Evolutionary conservation across 805 yeast genomes (phyloP).

Genomic region (Candida parachauliodes): DNA sequence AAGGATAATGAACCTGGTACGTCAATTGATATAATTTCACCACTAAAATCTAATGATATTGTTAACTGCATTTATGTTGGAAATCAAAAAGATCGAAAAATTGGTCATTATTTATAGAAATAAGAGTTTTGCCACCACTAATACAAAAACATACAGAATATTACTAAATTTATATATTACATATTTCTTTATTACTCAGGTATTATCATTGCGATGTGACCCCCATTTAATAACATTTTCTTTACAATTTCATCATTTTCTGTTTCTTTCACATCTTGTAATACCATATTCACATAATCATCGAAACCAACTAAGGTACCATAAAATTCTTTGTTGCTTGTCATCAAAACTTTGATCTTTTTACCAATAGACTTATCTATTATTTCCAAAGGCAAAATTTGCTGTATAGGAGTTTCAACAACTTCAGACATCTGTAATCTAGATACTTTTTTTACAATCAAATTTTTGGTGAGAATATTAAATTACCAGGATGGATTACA

Average conservation of each 20-base stretch:
- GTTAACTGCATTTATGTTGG: constrained; percentile 21
- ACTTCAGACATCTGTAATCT: too few relatives aligned
- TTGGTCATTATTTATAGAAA: neutral
- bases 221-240: constrained; percentile 67
- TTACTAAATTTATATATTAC: constrained; percentile 1
- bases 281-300: constrained; percentile 88
- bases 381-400: constrained; percentile 70
- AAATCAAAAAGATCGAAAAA: neutral
- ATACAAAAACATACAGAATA: constrained; percentile 1
- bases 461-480: too few relatives aligned
- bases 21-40: constrained; percentile 46
- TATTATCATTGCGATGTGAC: constrained; percentile 63
- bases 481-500: too few relatives aligned
- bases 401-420: constrained; percentile 5
- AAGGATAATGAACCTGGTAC: constrained; percentile 61
- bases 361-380: constrained; percentile 87
- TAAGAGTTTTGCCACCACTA: constrained; percentile 7
- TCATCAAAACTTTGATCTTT: constrained; percentile 66
- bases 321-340: constrained; percentile 67
- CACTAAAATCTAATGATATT: constrained; percentile 20
- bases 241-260: constrained; percentile 46
- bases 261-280: constrained; percentile 71
- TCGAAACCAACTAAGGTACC: constrained; percentile 92
- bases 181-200: constrained; percentile 12
- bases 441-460: neutral